Evolutionary conservation across 495 filamentous ascomycete species (phyloP), one percentile per base, ranked within the genome.

Genomic region (Hypoxylon rickii): DNA sequence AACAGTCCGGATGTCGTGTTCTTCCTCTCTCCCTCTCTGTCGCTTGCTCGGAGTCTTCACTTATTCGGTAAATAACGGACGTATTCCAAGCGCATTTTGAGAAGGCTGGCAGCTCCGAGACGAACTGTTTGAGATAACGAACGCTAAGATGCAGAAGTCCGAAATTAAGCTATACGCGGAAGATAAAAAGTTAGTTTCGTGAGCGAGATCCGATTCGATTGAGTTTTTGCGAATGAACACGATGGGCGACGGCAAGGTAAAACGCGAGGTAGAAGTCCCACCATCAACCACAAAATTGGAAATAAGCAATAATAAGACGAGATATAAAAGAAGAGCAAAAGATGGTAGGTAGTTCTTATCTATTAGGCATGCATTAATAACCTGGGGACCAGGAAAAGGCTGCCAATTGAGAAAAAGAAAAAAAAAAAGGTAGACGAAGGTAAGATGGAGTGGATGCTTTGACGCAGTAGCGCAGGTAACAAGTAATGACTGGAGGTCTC

Each of bases 31-130:
- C 21, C n/a, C n/a, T n/a, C n/a, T n/a, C n/a, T n/a, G n/a, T n/a
- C n/a, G n/a, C n/a, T n/a, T n/a, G n/a, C n/a, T n/a, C n/a, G n/a
- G n/a, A n/a, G n/a, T 51, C 47, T 48, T 52, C 58, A 62, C 41
- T 52, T 62, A 16, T 49, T 47, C 29, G 40, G 38, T 26, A 49
- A 31, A 56, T 44, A 52, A 19, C 36, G 37, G 1, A 33, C 19
- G n/a, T 40, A 19, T 62, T 48, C 58, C 26, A 40, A 41, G 20
- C 41, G 41, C 58, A 62, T 62, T 57, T 62, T 62, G 42, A 52
- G 36, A 36, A 24, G 22, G 10, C 12, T 38, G 16, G 34, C 45
- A 43, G 36, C 46, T 51, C 46, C 22, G 51, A 10, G 36, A 20
- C 29, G 33, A 55, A 42, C 26, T 32, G 21, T 26, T 47, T 39